Evolutionary conservation across 2,329 filamentous ascomycete genomes (phyloP), one percentile per base, ranked within the genome.

Genomic region (Aspergillus vadensis): DNA sequence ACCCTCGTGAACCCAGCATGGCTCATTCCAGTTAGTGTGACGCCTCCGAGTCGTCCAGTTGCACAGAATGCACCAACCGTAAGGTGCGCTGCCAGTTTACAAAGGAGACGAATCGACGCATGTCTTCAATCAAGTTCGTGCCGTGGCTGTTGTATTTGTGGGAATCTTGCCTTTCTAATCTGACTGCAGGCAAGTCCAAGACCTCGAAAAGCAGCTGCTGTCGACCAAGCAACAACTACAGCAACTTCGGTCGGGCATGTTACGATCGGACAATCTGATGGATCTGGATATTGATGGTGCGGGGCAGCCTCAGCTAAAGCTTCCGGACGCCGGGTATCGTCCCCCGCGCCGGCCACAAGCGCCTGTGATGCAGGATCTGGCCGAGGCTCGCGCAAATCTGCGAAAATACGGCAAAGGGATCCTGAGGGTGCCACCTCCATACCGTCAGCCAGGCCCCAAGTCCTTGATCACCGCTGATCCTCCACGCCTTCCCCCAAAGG

Each of bases 71-170:
- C 79, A 95, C 92, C 4, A 97, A 93, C 75, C 89, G 95, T 66
- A 96, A 94, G 73, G 94, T 98, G 66, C 96, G 96, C 76, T 99
- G 95, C 74, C 94, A 98, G 73, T 99, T 99, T 74, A 99, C 95
- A 53, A 99, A 99, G 79, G 95, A 99, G 78, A 99, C 95, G 12
- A 99, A 99, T 75, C 86, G 95, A 61, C 88, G 95, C 63, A 99
- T 99, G 95, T 98, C 95, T 17, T 98, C 94, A 1, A 98, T 98
- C 79, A 99, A 98, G 85, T 87, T 76, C 70, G 83, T 77, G 58
- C 55, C 60, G 58, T 27, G 8, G 30, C 27, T 36, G 44, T 57
- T 58, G 15, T 53, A 30, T 57, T 50, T 36, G 32, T 57, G 44
- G 36, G 25, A 54, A 23, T 36, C 38, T 21, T 49, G 25, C 48